Evolutionary conservation across 1,284 basidiomycete genomes (phyloP).

Genomic region (Leccinum insigne): DNA sequence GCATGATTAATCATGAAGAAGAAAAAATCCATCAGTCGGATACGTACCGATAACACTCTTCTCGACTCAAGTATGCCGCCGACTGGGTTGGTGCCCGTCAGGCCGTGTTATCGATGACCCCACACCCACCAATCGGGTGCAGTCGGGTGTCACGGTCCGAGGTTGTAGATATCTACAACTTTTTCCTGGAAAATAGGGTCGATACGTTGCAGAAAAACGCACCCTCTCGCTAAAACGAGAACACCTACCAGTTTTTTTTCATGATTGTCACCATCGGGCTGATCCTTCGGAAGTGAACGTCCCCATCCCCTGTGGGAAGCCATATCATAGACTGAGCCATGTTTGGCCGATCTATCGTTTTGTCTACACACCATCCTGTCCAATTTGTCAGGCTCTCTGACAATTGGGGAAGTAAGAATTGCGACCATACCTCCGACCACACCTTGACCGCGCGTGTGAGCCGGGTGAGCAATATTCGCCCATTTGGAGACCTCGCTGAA

Average conservation of each 20-base stretch:
- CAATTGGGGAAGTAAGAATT: constrained; percentile 19
- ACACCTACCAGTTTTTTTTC: constrained; percentile 42
- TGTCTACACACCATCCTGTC: constrained; percentile 67
- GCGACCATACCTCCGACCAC: constrained; percentile 61
- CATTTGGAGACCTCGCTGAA: constrained; percentile 60
- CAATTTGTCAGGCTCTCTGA: constrained; percentile 14
- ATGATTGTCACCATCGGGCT: constrained; percentile 15
- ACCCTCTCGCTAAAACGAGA: constrained; percentile 6
- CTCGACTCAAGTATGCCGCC: no score
- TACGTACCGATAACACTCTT: no score
- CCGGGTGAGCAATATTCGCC: constrained; percentile 64
- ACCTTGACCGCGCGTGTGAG: constrained; percentile 71
- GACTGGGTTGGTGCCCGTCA: constrained; percentile 37
- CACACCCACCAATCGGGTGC: constrained; percentile 64
- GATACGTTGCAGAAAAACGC: constrained; percentile 17
- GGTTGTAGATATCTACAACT: constrained; percentile 59
- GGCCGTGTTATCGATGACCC: constrained; percentile 64
- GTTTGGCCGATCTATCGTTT: constrained; percentile 64
- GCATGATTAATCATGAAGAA: no score
- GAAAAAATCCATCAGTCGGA: no score
- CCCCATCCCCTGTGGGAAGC: constrained; percentile 62
- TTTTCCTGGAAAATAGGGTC: constrained; percentile 43
- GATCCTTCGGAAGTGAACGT: constrained; percentile 10
- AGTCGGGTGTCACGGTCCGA: constrained; percentile 71
- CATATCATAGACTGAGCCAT: constrained; percentile 70